Base-by-base conservation (phyloP, 148 eudicot genomes). In the Fagopyrum esculentum region DNA sequence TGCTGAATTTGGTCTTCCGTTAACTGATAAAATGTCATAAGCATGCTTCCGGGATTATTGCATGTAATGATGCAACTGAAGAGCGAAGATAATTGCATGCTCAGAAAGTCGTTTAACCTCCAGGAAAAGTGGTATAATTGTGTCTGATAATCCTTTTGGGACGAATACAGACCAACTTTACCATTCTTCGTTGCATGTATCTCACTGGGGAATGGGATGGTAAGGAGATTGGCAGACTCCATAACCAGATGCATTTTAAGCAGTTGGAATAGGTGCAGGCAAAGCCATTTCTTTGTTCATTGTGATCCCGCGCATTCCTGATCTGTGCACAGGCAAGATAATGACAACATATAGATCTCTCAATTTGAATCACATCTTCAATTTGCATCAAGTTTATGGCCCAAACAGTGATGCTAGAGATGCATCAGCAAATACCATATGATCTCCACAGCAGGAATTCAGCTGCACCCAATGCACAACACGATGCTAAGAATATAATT, bases 381-480 rank as follows among this genome's bases (percentile, higher is more conserved):
- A 4, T 35, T 13, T 35, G 45, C 35, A 64, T 64, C 45, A 35
- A 64, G 45, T 46, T 66, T 40, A 43, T 40, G 35, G 45, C 70
- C 70, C 13, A 12, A 17, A 35, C 8, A 30, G 45, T 29, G 69
- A 63, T 44, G 8, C 26, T 22, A 59, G 30, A 59, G 26, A 5
- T 59, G 64, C 35, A 22, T 59, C 35, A 26, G 13, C 44, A 6
- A 35, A 63, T 9, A 66, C 71, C 71, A 35, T n/a, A 3, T 29
- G 45, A 35, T 44, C 69, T 63, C 16, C 13, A 29, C 69, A 63
- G 30, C 69, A 63, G 11, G 45, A 61, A 66, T 60, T 60, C 66
- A 9, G 71, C 46, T 66, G 71, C 19, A 43, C 9, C 19, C 45
- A 66, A 30, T 64, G 9, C 5, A 64, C 45, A 35, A 12, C 68